Evolutionary conservation across 495 filamentous ascomycete genomes (phyloP).

Genomic region (Daldinia loculata): DNA sequence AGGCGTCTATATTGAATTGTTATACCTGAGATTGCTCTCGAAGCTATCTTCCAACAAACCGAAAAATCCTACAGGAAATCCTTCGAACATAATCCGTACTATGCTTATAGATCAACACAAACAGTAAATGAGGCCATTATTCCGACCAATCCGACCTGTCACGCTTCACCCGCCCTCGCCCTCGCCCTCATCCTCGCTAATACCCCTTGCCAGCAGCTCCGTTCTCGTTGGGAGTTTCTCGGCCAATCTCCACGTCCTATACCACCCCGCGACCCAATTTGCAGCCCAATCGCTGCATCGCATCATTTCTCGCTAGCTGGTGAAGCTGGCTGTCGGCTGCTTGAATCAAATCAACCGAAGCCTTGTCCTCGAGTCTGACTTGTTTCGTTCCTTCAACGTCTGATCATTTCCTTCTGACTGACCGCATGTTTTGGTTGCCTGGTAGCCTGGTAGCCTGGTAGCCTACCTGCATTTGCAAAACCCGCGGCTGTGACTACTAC

Average conservation of each 20-base stretch:
- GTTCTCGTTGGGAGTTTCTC: conserved; percentile 22
- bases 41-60: no score
- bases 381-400: conserved; percentile 9
- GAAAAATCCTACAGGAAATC: background rate
- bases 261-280: conserved; percentile 21
- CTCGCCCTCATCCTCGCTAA: background rate
- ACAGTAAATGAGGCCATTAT: conserved; percentile 11
- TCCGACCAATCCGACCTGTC: conserved; percentile 24
- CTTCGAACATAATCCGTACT: conserved; percentile 8
- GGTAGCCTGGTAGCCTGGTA: background rate
- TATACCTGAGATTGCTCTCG: no score
- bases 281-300: conserved; percentile 30
- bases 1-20: no score
- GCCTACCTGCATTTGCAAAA: conserved; percentile 14
- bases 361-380: conserved; percentile 1
- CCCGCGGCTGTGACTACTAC: background rate
- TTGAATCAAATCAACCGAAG: conserved; percentile 26
- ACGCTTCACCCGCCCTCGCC: conserved; percentile 3
- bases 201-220: conserved; percentile 1
- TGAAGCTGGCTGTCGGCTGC: conserved; percentile 15
- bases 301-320: conserved; percentile 17
- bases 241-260: conserved; percentile 27
- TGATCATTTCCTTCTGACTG: conserved; percentile 33
- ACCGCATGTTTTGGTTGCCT: conserved; percentile 26
- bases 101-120: conserved; percentile 11